Base-by-base conservation (phyloP, 805 yeast species). In the Wickerhamiella alocasiicola region DNA sequence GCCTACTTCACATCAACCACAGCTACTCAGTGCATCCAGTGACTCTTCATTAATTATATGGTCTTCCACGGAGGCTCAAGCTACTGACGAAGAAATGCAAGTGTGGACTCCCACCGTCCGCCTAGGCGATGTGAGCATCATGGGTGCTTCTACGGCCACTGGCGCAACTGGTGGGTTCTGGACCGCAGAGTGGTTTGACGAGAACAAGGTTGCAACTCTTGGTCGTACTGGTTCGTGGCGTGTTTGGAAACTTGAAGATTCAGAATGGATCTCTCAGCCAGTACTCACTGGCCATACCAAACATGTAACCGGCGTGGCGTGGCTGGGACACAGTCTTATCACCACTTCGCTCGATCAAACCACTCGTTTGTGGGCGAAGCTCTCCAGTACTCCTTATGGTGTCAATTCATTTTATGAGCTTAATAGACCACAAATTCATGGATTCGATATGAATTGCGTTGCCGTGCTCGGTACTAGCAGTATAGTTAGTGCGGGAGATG, bases 81-180 rank as follows among this genome's bases (percentile, higher is more conserved):
- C 95, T 3, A 26, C 36, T 6, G 45, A 40, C 18, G 53, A 46
- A 20, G 49, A 39, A n/a, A 35, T 44, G 13, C 51, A 47, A 6
- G 77, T 91, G 35, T 91, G 98, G 98, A 67, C 81, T 16, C 80
- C 93, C 39, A 68, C 69, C 6, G 65, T 77, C 15, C 66, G 97
- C 49, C 63, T 91, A 15, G 99, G 99, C 34, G 97, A 93, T 52
- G 68, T 91, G 45, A 79, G 94, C 31, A 80, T 85, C 37, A 88
- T 91, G 60, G 99, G 99, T 52, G 95, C 99, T 0, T 81, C 94
- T 3, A 85, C 98, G 0, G 98, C 98, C 3, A 91, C 98, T 0
- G 99, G 99, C 5, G 80, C 98, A 0, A 76, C 78, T 5, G 82
- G 82, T 54, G 81, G 81, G 6, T 75, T 76, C 50, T 74, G 78